Evolutionary conservation across 1,139 yeast genomes (phyloP).

Genomic region (Schizosaccharomyces versatilis): DNA sequence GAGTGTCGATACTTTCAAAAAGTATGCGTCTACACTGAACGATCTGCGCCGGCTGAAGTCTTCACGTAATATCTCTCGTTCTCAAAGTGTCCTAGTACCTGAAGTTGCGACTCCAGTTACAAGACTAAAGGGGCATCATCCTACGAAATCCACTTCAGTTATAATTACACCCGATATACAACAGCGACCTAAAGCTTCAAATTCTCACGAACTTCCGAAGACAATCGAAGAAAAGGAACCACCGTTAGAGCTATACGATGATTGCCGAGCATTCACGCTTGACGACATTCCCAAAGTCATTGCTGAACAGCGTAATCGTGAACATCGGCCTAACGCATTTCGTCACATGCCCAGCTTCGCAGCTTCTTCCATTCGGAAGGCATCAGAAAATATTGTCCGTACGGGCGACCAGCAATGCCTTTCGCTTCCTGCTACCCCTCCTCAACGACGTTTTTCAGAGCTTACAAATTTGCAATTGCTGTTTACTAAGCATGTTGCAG

Average conservation of each 20-base stretch:
- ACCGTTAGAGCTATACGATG: background rate
- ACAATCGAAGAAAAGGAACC: background rate
- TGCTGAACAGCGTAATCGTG: constrained; percentile 91
- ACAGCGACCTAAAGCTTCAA: no score
- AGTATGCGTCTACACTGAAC: constrained; percentile 43
- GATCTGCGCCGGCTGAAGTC: constrained; percentile 64
- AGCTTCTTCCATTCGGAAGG: constrained; percentile 5
- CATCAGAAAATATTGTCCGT: constrained; percentile 3
- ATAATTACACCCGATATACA: no score
- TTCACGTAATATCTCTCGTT: constrained; percentile 29
- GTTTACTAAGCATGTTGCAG: constrained; percentile 44
- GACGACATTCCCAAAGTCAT: constrained; percentile 95
- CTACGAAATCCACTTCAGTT: no score
- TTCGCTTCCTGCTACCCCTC: constrained; percentile 3
- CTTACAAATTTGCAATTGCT: constrained; percentile 38
- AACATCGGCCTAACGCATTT: constrained; percentile 69
- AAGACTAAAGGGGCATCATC: no score
- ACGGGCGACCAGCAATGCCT: background rate
- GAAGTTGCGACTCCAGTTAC: no score
- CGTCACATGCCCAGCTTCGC: constrained; percentile 29
- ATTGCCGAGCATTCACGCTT: constrained; percentile 29
- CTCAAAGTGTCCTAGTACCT: no score
- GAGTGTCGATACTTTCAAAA: background rate
- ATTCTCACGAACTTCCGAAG: no score
- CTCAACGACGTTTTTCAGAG: constrained; percentile 44